These are phyloP conservation scores for Canna indica DNA, from an alignment of 176 grass and related monocot genomes.

Conservation along the genomic window DNA sequence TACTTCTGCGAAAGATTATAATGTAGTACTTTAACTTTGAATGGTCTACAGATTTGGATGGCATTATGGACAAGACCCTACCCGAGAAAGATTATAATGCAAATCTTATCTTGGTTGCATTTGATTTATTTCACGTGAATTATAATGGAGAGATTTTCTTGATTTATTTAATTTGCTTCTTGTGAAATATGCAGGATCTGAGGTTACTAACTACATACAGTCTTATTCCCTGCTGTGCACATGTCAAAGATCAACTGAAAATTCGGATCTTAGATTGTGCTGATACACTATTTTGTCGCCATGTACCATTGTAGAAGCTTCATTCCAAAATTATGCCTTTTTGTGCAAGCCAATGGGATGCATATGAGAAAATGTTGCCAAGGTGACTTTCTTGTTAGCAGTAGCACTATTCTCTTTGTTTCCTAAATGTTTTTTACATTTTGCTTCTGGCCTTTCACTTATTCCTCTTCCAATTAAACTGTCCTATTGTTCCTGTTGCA, in stretches of 20 bases:
- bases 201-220: too few species aligned
- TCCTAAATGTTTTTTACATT: neutral
- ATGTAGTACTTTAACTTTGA: too few species aligned
- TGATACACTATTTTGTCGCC: neutral
- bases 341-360: neutral
- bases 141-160: too few species aligned
- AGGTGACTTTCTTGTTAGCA: neutral
- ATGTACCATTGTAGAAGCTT: slow-evolving; percentile 4
- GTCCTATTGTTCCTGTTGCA: neutral
- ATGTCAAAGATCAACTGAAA: neutral
- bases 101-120: too few species aligned
- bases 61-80: too few species aligned
- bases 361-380: neutral
- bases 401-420: neutral
- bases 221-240: too few species aligned
- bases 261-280: neutral
- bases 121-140: too few species aligned
- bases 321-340: neutral
- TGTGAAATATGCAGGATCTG: too few species aligned
- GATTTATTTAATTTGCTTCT: too few species aligned
- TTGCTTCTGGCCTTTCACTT: neutral
- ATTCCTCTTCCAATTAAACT: neutral
- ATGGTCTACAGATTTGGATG: too few species aligned
- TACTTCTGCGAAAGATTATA: too few species aligned
- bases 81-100: too few species aligned